Evolutionary conservation across 2,329 filamentous ascomycete genomes (phyloP).

Genomic region (Stachybotrys echinatus): DNA sequence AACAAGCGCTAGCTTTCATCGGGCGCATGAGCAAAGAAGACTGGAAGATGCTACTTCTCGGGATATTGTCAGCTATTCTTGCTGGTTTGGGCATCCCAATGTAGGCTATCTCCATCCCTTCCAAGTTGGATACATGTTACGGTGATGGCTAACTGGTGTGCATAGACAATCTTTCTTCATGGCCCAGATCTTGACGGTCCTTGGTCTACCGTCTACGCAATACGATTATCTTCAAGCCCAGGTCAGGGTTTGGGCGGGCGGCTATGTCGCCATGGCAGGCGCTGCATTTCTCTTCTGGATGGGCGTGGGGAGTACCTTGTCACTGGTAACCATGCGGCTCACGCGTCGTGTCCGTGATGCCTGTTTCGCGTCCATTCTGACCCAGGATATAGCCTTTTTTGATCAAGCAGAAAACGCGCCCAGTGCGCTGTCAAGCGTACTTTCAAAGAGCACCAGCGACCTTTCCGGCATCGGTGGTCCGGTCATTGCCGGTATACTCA

Average conservation of each 20-base stretch:
- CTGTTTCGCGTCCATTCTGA: neutral
- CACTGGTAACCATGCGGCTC: neutral
- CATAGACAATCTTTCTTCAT: neutral
- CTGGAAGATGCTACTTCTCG: neutral
- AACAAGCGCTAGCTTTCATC: neutral
- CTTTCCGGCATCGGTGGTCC: neutral
- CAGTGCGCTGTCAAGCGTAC: neutral
- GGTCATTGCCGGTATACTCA: conserved; percentile 3
- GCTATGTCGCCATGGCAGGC: neutral
- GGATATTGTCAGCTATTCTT: neutral
- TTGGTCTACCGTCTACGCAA: neutral
- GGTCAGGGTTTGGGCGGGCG: neutral
- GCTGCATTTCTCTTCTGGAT: conserved; percentile 1
- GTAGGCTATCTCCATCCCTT: neutral
- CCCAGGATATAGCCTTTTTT: neutral
- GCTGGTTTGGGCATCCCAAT: conserved; percentile 1
- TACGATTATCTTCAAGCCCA: neutral
- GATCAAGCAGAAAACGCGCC: neutral
- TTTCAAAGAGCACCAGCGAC: neutral
- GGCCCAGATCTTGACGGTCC: neutral
- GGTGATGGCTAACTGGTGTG: neutral
- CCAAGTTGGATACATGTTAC: neutral
- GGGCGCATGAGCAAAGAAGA: neutral
- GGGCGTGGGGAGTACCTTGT: neutral
- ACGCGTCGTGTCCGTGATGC: neutral